phyloP scores from a whole-genome alignment of 345 rosid genomes.

The Rhizophora mangle region DNA sequence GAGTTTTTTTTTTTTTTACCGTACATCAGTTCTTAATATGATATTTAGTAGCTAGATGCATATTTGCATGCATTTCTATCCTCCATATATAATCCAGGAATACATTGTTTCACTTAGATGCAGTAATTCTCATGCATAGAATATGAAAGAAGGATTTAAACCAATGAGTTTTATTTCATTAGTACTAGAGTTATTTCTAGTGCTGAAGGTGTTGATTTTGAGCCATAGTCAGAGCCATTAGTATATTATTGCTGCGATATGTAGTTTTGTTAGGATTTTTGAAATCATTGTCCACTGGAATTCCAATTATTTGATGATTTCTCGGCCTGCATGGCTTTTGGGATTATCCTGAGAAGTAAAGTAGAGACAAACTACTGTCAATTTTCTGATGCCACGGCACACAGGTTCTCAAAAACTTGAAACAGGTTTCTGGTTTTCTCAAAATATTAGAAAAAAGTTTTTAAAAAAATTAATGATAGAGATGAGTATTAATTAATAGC shows the following conservation, averaged over 20 bases:
- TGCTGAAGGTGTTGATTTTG: too few relatives aligned
- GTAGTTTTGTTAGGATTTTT: not conserved
- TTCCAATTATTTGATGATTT: not conserved
- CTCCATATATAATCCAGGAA: not conserved
- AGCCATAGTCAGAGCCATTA: too few relatives aligned
- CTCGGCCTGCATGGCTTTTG: not conserved
- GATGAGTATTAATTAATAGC: too few relatives aligned
- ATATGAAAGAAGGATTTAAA: not conserved
- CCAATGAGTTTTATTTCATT: too few relatives aligned
- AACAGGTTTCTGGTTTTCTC: not conserved
- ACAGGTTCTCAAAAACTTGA: not conserved
- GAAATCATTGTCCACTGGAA: not conserved
- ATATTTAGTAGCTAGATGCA: not conserved
- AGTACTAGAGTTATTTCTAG: too few relatives aligned
- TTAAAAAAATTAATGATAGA: too few relatives aligned
- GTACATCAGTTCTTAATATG: not conserved
- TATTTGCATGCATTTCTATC: not conserved
- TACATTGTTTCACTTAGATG: not conserved
- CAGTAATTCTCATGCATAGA: not conserved
- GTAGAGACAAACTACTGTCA: not conserved
- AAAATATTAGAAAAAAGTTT: not conserved
- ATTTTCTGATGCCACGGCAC: not conserved
- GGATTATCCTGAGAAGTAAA: not conserved
- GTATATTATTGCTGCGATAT: not conserved
- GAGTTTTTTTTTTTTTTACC: slow-evolving; percentile 11